Conservation (phyloP, 2,329 filamentous ascomycete species). For the Peltaster fructicola region DNA sequence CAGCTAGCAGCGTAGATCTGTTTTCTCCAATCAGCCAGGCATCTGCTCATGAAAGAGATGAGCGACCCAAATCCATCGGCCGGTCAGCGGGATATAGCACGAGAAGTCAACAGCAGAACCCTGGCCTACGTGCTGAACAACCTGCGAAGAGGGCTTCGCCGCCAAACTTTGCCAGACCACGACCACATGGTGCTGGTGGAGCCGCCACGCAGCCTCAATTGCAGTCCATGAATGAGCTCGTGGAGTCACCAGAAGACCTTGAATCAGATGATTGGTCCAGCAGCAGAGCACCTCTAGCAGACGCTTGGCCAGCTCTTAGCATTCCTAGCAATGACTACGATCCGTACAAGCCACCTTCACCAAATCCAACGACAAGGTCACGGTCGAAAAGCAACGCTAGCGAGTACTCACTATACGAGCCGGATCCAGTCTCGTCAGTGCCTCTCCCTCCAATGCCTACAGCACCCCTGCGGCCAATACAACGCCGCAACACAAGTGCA, state of each 20-base stretch:
- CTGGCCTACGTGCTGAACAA: slow-evolving; percentile 12
- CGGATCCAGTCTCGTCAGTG: slow-evolving; percentile 8
- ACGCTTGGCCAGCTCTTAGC: neutral
- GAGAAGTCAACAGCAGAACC: too few relatives aligned
- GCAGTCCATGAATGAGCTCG: too few relatives aligned
- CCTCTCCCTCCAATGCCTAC: too few relatives aligned
- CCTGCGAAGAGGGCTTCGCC: slow-evolving; percentile 9
- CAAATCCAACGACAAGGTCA: slow-evolving; percentile 1
- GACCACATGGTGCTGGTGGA: too few relatives aligned
- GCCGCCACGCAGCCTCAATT: too few relatives aligned
- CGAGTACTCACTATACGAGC: slow-evolving; percentile 5
- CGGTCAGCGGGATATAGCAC: too few relatives aligned
- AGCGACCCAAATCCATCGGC: too few relatives aligned
- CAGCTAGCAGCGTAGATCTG: slow-evolving; percentile 16
- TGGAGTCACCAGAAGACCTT: too few relatives aligned
- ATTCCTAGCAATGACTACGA: slow-evolving; percentile 5
- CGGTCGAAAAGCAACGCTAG: slow-evolving; percentile 6
- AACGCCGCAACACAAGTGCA: slow-evolving; percentile 23
- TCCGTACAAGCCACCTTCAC: slow-evolving; percentile 6
- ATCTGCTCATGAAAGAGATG: slow-evolving; percentile 7
- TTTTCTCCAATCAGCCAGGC: slow-evolving; percentile 10
- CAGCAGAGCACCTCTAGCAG: slow-evolving; percentile 1
- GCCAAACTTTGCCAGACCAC: slow-evolving; percentile 7
- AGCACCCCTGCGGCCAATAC: slow-evolving; percentile 7
- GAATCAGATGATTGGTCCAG: too few relatives aligned